These are phyloP conservation scores for Arctium minus DNA, from an alignment of 129 eudicot species.

Conservation along the genomic window DNA sequence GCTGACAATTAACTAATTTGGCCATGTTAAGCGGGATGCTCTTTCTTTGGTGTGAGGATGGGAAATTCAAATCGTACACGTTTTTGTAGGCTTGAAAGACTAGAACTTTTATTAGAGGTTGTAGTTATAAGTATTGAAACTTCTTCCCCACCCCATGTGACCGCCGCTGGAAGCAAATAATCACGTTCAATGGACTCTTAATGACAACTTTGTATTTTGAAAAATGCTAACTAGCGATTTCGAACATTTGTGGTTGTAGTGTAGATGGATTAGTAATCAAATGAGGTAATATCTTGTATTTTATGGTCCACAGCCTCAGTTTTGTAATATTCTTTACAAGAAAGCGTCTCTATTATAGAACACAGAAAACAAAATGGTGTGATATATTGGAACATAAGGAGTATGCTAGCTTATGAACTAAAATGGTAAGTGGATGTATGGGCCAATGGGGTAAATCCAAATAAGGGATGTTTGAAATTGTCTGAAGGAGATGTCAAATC, in stretches of 20 bases:
- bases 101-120: conserved; percentile 2
- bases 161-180: not conserved
- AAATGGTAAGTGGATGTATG: conserved; percentile 9
- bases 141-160: not conserved
- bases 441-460: not conserved
- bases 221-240: not conserved
- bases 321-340: not conserved
- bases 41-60: not conserved
- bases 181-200: not conserved
- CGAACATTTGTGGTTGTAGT: not conserved
- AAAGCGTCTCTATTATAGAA: not conserved
- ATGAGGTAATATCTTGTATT: not conserved
- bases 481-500: no score
- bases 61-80: not conserved
- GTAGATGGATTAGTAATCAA: conserved; percentile 7
- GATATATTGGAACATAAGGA: not conserved
- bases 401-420: not conserved
- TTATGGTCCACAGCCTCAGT: not conserved
- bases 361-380: conserved; percentile 6
- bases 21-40: not conserved
- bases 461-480: not conserved
- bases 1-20: not conserved
- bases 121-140: not conserved
- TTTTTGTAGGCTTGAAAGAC: not conserved
- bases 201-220: not conserved